Evolutionary conservation across 768 basidiomycete genomes (phyloP), one percentile per base, ranked within the genome.

Genomic region (Tylopilus vinaceipallidus): DNA sequence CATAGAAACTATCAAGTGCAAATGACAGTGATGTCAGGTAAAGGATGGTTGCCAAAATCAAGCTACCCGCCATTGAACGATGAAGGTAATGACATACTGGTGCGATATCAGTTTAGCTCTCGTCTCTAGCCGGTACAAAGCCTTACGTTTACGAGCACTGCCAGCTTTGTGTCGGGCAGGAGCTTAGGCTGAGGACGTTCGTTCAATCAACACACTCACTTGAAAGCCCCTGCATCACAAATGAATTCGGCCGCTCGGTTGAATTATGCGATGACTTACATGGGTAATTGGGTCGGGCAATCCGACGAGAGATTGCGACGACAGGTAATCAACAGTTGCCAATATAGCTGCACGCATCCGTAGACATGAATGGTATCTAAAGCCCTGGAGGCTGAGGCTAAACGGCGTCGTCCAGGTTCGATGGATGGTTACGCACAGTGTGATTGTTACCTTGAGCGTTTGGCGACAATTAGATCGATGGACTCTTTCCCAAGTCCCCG

Each of bases 291-390:
- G 16, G 24, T 24, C 24, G 33, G 29, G 20, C 47, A 50, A 16
- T 42, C 38, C 9, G 32, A 24, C 11, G 38, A 35, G 16, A 13
- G 12, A 16, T 50, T 27, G 30, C 26, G 33, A 26, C 26, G 47
- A 14, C 50, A 49, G 2, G 44, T 23, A 12, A 51, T 27, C 10
- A 51, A 23, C 23, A 41, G n/a, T 24, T 30, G 27, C 50, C 47
- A 52, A 27, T 49, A 52, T 19, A 52, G 12, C 24, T 36, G 50
- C 10, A 40, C 26, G 34, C 24, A 49, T 23, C 50, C 50, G 23
- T 36, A 41, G 17, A 49, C 5, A 26, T 52, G 50, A 16, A 52
- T 20, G 20, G 50, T 49, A 33, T 49, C 50, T 38, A 52, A 29
- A 13, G 39, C 37, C 10, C 49, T 50, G 32, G 6, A 5, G 14